These are phyloP conservation scores for Lippia alba DNA, from an alignment of 305 asterid species.

Conservation along the genomic window DNA sequence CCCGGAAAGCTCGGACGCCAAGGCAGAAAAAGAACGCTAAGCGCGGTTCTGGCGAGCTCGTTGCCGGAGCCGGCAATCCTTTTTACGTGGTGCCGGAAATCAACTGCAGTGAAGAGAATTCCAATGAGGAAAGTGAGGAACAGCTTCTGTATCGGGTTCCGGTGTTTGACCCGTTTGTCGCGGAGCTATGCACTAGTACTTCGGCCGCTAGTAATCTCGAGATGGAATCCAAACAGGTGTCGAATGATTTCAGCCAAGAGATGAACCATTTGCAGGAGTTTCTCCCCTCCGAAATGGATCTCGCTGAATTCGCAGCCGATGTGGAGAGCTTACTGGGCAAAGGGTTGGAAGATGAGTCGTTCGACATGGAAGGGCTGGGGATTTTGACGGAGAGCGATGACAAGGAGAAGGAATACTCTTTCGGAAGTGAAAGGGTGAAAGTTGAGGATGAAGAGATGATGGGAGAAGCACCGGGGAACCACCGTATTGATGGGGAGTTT, in stretches of 20 bases:
- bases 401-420: conserved; percentile 13
- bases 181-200: conserved; percentile 46
- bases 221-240: conserved; percentile 25
- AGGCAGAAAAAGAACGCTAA: conserved; percentile 44
- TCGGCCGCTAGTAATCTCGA: conserved; percentile 28
- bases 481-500: conserved; percentile 32
- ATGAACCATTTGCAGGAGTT: conserved; percentile 45
- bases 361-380: conserved; percentile 73
- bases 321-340: conserved; percentile 74
- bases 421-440: conserved; percentile 48
- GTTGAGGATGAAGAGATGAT: conserved; percentile 49
- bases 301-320: conserved; percentile 81
- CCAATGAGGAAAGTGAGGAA: conserved; percentile 61
- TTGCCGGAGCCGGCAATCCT: conserved; percentile 11
- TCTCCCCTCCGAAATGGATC: conserved; percentile 78
- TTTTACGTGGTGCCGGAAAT: conserved; percentile 68
- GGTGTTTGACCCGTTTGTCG: conserved; percentile 55
- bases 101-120: conserved; percentile 53
- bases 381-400: conserved; percentile 45
- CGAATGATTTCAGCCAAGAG: conserved; percentile 14
- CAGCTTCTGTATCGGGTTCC: conserved; percentile 79
- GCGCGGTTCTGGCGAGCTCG: conserved; percentile 5
- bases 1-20: conserved; percentile 72
- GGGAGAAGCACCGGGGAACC: conserved; percentile 17
- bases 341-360: conserved; percentile 68